phyloP scores from a whole-genome alignment of 1,284 basidiomycete genomes.

The Calocybe gambosa region DNA sequence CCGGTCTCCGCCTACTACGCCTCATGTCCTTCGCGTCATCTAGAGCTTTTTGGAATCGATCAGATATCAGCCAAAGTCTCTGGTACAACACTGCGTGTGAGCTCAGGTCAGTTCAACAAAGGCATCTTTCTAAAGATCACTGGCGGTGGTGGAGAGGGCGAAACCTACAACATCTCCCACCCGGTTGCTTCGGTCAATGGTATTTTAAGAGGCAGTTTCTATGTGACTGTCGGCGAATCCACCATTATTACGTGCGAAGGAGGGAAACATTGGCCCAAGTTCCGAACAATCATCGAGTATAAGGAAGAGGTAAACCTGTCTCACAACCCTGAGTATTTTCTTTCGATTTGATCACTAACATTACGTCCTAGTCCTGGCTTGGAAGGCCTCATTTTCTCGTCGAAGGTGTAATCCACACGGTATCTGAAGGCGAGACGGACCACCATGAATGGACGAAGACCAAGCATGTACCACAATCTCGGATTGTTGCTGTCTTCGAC shows the following conservation, averaged over 20 bases:
- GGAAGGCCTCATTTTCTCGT: constrained; percentile 82
- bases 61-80: constrained; percentile 91
- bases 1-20: constrained; percentile 89
- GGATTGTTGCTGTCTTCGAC: constrained; percentile 78
- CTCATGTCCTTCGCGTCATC: constrained; percentile 65
- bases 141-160: constrained; percentile 73
- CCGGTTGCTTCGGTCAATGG: constrained; percentile 90
- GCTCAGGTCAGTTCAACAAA: constrained; percentile 80
- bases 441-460: constrained; percentile 81
- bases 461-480: constrained; percentile 83
- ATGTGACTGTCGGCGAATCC: constrained; percentile 80
- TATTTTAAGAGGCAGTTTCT: constrained; percentile 84
- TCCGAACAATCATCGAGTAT: constrained; percentile 87
- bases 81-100: constrained; percentile 78
- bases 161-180: constrained; percentile 86
- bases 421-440: constrained; percentile 53
- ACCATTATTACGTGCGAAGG: constrained; percentile 81
- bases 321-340: not conserved
- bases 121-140: constrained; percentile 82
- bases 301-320: constrained; percentile 79
- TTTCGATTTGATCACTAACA: not conserved
- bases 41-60: constrained; percentile 78
- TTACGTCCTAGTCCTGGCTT: constrained; percentile 73
- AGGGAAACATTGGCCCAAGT: constrained; percentile 52
- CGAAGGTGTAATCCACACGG: constrained; percentile 89